Base-by-base conservation (phyloP, 805 yeast species). In the Wickerhamomyces queroliae region DNA sequence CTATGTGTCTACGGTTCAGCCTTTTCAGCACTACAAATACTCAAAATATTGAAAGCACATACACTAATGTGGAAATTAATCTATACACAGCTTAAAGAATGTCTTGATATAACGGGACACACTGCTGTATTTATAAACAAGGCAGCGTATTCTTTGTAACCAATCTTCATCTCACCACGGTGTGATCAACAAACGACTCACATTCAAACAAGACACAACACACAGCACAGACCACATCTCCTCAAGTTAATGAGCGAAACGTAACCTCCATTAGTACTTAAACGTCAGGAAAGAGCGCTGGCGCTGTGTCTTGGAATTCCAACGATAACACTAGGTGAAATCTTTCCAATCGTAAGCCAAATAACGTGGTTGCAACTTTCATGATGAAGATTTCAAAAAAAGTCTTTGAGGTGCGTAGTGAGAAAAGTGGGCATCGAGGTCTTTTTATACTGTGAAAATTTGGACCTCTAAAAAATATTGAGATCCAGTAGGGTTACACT, bases 71-170 rank as follows among this genome's bases (percentile, higher is more conserved):
- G n/a, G n/a, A 24, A 9, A 24, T 11, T 24, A 24, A n/a, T 11
- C 30, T n/a, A 13, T n/a, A 13, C 15, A 27, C n/a, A 5, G 10
- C 18, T 7, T 19, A 15, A 31, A 18, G 19, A 36, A 54, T 62
- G 60, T 62, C 38, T 45, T 49, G 66, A 54, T 50, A 51, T 51
- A 52, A 61, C 66, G 65, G 66, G 64, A 62, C 48, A 49, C 58
- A 48, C 43, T 42, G 50, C 43, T 40, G 51, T 53, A 40, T 43
- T 33, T 29, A 24, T 31, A 23, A 31, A 13, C 39, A 42, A 38
- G 33, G 38, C 45, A 44, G 45, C 55, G 46, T 47, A 56, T 58
- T 49, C 66, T 60, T 54, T 35, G 44, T 48, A 51, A 50, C 51
- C 59, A 53, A 44, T 34, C 36, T 49, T 42, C 34, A n/a, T 61